Conservation (phyloP, 2,329 filamentous ascomycete genomes). For the Penicillium brevicompactum region DNA sequence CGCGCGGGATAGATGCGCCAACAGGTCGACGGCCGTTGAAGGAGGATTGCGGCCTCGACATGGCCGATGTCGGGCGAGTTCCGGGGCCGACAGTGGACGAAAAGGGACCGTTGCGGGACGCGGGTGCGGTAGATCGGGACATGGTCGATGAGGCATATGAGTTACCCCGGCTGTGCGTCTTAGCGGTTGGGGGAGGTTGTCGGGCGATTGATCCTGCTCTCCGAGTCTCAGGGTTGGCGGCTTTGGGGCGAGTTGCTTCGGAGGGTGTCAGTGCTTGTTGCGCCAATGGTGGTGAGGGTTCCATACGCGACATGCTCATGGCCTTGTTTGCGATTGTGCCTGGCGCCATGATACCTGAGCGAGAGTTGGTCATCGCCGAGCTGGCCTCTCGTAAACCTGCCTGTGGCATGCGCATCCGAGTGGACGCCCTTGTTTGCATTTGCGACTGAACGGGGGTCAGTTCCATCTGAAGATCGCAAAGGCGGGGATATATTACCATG, state of each 20-base stretch:
- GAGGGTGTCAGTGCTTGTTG: slow-evolving; percentile 32
- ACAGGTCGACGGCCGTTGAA: slow-evolving; percentile 54
- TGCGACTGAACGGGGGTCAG: slow-evolving; percentile 19
- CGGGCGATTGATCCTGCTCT: slow-evolving; percentile 29
- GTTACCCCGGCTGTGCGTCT: slow-evolving; percentile 44
- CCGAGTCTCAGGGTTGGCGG: slow-evolving; percentile 51
- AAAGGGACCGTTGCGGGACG: slow-evolving; percentile 53
- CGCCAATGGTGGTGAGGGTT: not conserved
- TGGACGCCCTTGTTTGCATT: slow-evolving; percentile 28
- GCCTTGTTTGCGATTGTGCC: slow-evolving; percentile 50
- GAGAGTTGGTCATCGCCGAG: slow-evolving; percentile 56
- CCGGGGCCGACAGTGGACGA: slow-evolving; percentile 61
- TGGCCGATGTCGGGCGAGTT: slow-evolving; percentile 48
- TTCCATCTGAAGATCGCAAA: not conserved
- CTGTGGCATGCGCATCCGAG: slow-evolving; percentile 36
- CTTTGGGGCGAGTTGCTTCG: slow-evolving; percentile 52
- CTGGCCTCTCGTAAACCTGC: slow-evolving; percentile 53
- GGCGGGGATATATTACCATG: slow-evolving; percentile 24
- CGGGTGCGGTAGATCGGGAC: slow-evolving; percentile 44
- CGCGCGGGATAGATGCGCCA: slow-evolving; percentile 43
- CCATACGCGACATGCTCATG: slow-evolving; percentile 46
- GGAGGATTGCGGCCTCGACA: slow-evolving; percentile 56
- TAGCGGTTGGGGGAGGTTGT: slow-evolving; percentile 42
- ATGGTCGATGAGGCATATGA: slow-evolving; percentile 40
- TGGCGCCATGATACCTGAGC: slow-evolving; percentile 47